These are phyloP conservation scores for Baudoinia panamericana DNA, from an alignment of 495 filamentous ascomycete species.

Conservation along the genomic window DNA sequence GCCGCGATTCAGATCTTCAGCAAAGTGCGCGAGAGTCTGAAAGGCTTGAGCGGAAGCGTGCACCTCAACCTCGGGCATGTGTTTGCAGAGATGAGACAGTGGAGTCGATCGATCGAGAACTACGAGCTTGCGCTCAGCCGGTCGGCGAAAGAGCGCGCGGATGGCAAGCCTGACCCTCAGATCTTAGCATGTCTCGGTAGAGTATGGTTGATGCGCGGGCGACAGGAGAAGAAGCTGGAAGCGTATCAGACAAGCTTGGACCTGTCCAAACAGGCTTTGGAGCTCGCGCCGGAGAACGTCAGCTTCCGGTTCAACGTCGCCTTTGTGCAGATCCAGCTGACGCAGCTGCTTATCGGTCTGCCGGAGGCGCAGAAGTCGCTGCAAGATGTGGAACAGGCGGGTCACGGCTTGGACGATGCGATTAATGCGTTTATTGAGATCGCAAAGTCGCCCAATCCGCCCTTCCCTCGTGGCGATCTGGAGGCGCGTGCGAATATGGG, in stretches of 20 bases:
- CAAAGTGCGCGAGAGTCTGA: slow-evolving; percentile 76
- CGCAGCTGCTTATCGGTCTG: slow-evolving; percentile 62
- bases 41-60: slow-evolving; percentile 55
- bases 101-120: slow-evolving; percentile 72
- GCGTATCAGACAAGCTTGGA: slow-evolving; percentile 81
- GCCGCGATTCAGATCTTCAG: slow-evolving; percentile 72
- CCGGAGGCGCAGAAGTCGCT: slow-evolving; percentile 62
- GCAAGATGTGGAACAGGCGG: slow-evolving; percentile 63
- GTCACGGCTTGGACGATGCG: slow-evolving; percentile 74
- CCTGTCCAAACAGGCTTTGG: slow-evolving; percentile 71
- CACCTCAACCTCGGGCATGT: slow-evolving; percentile 87
- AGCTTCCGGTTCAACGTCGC: slow-evolving; percentile 96
- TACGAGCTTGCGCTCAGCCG: slow-evolving; percentile 84
- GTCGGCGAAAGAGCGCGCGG: slow-evolving; percentile 21
- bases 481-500: slow-evolving; percentile 96
- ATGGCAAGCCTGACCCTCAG: slow-evolving; percentile 61
- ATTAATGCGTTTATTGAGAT: slow-evolving; percentile 72
- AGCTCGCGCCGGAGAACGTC: slow-evolving; percentile 64
- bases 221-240: slow-evolving; percentile 60
- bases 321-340: slow-evolving; percentile 89
- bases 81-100: slow-evolving; percentile 79
- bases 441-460: slow-evolving; percentile 67
- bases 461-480: slow-evolving; percentile 78
- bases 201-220: slow-evolving; percentile 81
- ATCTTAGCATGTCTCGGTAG: slow-evolving; percentile 85